phyloP scores from a whole-genome alignment of 1,284 basidiomycete genomes.

The Malassezia cuniculi region DNA sequence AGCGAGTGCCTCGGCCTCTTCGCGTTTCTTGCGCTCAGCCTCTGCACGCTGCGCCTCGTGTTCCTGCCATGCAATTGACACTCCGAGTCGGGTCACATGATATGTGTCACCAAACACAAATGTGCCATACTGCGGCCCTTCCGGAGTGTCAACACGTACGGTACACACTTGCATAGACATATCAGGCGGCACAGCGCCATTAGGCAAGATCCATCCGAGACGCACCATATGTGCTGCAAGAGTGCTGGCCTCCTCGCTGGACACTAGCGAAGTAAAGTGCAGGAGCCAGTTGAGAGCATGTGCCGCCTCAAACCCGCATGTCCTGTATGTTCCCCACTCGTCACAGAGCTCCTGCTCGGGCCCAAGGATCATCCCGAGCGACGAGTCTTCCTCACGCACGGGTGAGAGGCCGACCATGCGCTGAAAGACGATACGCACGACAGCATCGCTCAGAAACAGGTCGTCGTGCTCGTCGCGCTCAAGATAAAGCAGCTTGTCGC shows the following conservation, averaged over 20 bases:
- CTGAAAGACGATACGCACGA: constrained; percentile 86
- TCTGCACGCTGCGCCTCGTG: no score
- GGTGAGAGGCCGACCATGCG: constrained; percentile 67
- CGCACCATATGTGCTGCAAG: constrained; percentile 94
- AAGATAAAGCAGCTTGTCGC: constrained; percentile 92
- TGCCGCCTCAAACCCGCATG: constrained; percentile 64
- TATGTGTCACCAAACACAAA: constrained; percentile 13
- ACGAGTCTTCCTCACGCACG: constrained; percentile 10
- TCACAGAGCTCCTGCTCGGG: constrained; percentile 10
- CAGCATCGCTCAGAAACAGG: constrained; percentile 88
- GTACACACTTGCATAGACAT: constrained; percentile 8
- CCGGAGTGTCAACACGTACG: constrained; percentile 8
- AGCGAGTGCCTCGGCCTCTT: no score
- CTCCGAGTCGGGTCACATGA: constrained; percentile 11
- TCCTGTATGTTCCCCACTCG: constrained; percentile 8
- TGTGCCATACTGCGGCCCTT: no score
- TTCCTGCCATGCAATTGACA: constrained; percentile 11
- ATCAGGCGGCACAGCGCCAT: constrained; percentile 1
- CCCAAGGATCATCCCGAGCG: constrained; percentile 8
- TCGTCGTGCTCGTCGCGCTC: constrained; percentile 84
- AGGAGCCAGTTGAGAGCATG: constrained; percentile 89
- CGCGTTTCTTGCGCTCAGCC: no score
- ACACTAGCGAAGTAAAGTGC: constrained; percentile 91
- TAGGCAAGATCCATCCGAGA: constrained; percentile 52
- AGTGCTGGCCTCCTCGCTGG: constrained; percentile 90